Conservation (phyloP, 2,329 filamentous ascomycete species). For the Neonectria neomacrospora region DNA sequence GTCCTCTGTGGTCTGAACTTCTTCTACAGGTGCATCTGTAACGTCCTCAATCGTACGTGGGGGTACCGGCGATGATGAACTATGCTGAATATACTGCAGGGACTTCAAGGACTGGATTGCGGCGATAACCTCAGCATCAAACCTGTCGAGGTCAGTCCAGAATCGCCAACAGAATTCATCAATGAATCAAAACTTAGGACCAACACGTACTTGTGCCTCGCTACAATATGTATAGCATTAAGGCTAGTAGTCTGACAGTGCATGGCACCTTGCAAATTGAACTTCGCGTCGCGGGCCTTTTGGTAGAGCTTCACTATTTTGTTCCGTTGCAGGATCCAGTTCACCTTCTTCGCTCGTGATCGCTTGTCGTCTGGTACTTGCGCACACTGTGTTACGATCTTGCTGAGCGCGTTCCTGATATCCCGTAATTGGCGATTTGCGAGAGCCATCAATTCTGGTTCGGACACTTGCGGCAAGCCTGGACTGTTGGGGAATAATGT, state of each 20-base stretch:
- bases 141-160: background rate
- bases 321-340: constrained; percentile 16
- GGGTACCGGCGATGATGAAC: background rate
- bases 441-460: background rate
- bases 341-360: background rate
- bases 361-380: constrained; percentile 6
- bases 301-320: background rate
- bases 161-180: background rate
- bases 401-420: background rate
- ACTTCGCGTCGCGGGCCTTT: background rate
- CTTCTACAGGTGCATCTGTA: background rate
- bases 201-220: background rate
- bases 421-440: background rate
- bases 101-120: background rate
- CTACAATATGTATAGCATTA: background rate
- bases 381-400: background rate
- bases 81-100: background rate
- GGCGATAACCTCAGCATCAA: background rate
- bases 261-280: background rate
- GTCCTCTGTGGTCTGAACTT: background rate
- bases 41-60: background rate
- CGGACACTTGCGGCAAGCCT: background rate
- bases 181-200: background rate
- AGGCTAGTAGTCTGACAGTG: background rate
- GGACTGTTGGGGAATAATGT: background rate